Percentiles rank a stretch among this genome's conserved stretches.
Evolutionary conservation across 306 rosid species (phyloP).

Genomic region (Cicer pinnatifidum): DNA sequence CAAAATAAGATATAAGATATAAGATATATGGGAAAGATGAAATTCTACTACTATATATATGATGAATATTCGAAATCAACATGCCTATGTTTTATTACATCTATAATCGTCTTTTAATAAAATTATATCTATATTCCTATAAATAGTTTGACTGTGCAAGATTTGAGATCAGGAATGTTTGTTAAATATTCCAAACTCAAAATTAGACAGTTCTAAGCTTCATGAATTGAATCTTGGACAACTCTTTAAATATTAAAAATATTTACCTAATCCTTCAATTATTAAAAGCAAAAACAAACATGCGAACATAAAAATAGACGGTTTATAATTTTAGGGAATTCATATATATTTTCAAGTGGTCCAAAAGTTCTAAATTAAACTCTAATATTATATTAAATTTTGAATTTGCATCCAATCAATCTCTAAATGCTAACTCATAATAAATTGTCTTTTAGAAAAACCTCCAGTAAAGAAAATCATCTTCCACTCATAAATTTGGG

Average conservation of each 20-base stretch:
- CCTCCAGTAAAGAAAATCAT: too few species aligned
- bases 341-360: too few species aligned
- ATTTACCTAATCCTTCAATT: not conserved
- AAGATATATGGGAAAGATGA: constrained; percentile 8
- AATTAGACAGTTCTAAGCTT: not conserved
- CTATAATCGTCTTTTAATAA: not conserved
- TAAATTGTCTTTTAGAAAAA: too few species aligned
- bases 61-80: constrained; percentile 22
- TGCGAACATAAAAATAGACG: too few species aligned
- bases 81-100: constrained; percentile 1
- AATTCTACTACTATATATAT: constrained; percentile 4
- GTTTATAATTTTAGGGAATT: too few species aligned
- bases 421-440: too few species aligned
- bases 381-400: too few species aligned
- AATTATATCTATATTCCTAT: not conserved
- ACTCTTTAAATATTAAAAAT: not conserved
- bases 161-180: constrained; percentile 17
- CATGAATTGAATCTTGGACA: not conserved
- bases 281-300: not conserved
- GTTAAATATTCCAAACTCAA: not conserved
- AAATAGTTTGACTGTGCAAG: constrained; percentile 10
- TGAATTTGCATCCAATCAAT: too few species aligned
- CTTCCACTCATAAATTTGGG: too few species aligned
- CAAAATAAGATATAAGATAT: not conserved
- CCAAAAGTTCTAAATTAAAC: too few species aligned